Evolutionary conservation across 2,329 filamentous ascomycete genomes (phyloP).

Genomic region (Stagonosporopsis cucurbitacearum): DNA sequence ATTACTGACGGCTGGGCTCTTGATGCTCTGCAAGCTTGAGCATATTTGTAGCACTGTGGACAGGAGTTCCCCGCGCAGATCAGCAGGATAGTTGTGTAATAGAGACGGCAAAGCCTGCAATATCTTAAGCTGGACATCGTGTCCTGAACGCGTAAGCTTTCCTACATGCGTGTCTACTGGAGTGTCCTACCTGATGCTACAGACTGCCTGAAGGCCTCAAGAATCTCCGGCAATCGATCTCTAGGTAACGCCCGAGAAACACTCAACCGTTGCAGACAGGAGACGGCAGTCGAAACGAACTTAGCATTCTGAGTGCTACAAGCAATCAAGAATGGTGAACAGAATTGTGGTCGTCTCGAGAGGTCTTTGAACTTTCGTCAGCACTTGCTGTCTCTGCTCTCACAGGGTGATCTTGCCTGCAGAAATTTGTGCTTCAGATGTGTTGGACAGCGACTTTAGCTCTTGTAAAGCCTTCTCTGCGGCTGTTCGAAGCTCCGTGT

Average conservation of each 20-base stretch:
- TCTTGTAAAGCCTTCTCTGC: slow-evolving; percentile 94
- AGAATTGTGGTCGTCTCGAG: slow-evolving; percentile 79
- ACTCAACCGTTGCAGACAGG: slow-evolving; percentile 87
- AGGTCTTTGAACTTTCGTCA: slow-evolving; percentile 67
- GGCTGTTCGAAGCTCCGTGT: slow-evolving; percentile 86
- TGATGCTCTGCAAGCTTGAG: slow-evolving; percentile 87
- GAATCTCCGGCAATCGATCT: slow-evolving; percentile 80
- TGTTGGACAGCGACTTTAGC: slow-evolving; percentile 75
- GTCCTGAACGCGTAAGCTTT: slow-evolving; percentile 51
- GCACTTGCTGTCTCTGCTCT: not conserved
- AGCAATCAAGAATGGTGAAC: slow-evolving; percentile 92
- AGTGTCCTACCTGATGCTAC: slow-evolving; percentile 67
- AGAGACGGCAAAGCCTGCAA: slow-evolving; percentile 89
- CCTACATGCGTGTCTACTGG: no score
- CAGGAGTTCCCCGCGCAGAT: slow-evolving; percentile 81
- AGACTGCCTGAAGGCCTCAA: slow-evolving; percentile 87
- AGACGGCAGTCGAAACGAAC: slow-evolving; percentile 84
- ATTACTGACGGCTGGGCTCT: slow-evolving; percentile 91
- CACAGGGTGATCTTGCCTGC: slow-evolving; percentile 60
- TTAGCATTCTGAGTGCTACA: slow-evolving; percentile 90
- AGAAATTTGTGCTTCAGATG: slow-evolving; percentile 77
- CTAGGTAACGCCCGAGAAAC: slow-evolving; percentile 80
- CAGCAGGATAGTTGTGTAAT: slow-evolving; percentile 85
- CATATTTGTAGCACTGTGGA: slow-evolving; percentile 87
- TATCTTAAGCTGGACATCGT: slow-evolving; percentile 96